A percentile compares a stretch with the other conserved stretches of the same genome.
Conservation (phyloP, 2,329 filamentous ascomycete species). For the Fusarium keratoplasticum region DNA sequence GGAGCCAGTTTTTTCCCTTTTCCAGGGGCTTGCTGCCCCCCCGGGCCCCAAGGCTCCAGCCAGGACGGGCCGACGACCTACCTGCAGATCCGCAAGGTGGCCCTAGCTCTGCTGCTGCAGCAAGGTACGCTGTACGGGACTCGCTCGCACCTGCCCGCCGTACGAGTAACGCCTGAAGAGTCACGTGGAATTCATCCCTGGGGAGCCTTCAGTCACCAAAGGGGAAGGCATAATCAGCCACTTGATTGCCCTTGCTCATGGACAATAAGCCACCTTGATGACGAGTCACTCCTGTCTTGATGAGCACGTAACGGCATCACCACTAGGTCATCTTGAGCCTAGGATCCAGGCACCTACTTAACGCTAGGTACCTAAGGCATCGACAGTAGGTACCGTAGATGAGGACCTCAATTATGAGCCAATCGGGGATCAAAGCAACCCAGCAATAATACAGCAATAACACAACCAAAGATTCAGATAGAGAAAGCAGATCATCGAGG, state of each 20-base stretch:
- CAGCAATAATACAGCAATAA: neutral
- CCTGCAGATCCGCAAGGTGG: slow-evolving; percentile 41
- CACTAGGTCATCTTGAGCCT: neutral
- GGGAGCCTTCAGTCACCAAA: neutral
- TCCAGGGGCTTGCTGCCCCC: slow-evolving; percentile 38
- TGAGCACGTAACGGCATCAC: neutral
- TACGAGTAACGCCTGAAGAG: neutral
- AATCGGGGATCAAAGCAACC: neutral
- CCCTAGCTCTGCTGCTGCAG: slow-evolving; percentile 34
- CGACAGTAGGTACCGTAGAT: neutral
- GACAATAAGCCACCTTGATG: slow-evolving; percentile 30
- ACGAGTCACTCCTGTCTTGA: slow-evolving; percentile 21
- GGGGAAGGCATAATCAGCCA: slow-evolving; percentile 2
- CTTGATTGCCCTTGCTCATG: slow-evolving; percentile 5
- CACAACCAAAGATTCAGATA: neutral
- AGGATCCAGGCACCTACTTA: neutral
- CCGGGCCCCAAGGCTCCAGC: slow-evolving; percentile 6
- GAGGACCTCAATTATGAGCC: neutral
- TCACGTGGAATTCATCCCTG: slow-evolving; percentile 9
- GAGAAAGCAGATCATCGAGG: neutral
- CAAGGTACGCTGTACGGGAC: slow-evolving; percentile 7
- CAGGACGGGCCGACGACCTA: slow-evolving; percentile 21
- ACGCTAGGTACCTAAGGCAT: neutral
- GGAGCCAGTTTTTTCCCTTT: slow-evolving; percentile 36
- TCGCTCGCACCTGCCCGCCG: neutral